A percentile compares a stretch with the other conserved stretches of the same genome.
Conservation (phyloP, 1,139 yeast species). For the Saccharomyces pastorianus region DNA sequence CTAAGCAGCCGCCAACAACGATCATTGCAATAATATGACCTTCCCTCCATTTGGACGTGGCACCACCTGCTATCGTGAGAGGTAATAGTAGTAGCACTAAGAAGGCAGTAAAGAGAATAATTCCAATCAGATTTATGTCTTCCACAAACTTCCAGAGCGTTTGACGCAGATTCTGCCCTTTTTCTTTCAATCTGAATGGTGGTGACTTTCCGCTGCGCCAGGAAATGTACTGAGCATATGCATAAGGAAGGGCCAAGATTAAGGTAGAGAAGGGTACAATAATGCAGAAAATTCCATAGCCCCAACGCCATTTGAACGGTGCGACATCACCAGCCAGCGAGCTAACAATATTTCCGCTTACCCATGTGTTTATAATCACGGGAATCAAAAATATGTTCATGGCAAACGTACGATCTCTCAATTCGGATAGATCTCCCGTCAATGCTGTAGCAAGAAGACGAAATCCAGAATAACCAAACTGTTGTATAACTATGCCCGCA, state of each 20-base stretch:
- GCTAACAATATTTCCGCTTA: neutral
- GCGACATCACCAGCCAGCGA: neutral
- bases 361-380: neutral
- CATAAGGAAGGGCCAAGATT: neutral
- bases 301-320: neutral
- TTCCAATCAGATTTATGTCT: neutral
- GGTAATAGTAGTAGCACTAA: neutral
- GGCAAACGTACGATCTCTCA: neutral
- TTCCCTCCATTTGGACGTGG: neutral
- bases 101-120: too few species aligned
- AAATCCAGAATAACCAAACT: neutral
- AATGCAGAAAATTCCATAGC: neutral
- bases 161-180: too few species aligned
- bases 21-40: neutral
- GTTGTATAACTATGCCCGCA: neutral
- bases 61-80: too few species aligned
- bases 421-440: neutral
- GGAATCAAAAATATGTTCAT: neutral
- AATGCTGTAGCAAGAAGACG: neutral
- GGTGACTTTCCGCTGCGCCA: too few species aligned
- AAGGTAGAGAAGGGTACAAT: neutral
- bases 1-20: neutral
- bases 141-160: too few species aligned
- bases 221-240: neutral
- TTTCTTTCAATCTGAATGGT: too few species aligned